Evolutionary conservation across 345 rosid species (phyloP).

Genomic region (Schrenkiella parvula): DNA sequence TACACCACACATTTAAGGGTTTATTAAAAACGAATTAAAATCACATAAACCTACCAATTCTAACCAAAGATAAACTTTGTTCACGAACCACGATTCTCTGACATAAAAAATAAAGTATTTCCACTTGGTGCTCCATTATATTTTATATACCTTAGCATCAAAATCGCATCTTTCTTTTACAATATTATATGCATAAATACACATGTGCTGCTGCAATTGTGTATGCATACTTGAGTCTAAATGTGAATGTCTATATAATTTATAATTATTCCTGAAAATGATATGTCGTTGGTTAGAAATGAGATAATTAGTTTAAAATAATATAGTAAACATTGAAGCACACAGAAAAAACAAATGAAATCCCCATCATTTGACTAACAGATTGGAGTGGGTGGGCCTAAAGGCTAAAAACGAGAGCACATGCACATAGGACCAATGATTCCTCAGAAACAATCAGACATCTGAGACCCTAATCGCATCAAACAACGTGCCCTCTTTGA

Average conservation of each 20-base stretch:
- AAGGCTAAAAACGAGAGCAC: conserved; percentile 9
- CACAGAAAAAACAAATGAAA: conserved; percentile 6
- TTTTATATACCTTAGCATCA: neutral
- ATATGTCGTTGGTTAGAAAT: conserved; percentile 28
- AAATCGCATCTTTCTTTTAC: conserved; percentile 1
- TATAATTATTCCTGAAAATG: conserved; percentile 4
- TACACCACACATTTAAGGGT: neutral
- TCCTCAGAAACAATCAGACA: conserved; percentile 29
- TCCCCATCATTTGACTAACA: neutral
- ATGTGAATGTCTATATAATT: conserved; percentile 7
- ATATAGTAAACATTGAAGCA: neutral
- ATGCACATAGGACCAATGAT: conserved; percentile 27
- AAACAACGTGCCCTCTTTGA: conserved; percentile 26
- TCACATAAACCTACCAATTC: conserved; percentile 1
- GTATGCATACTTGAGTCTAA: conserved; percentile 23
- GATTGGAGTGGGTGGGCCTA: conserved; percentile 21
- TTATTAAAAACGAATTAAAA: neutral
- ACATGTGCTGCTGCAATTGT: conserved; percentile 21
- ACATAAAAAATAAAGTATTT: neutral
- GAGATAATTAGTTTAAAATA: neutral
- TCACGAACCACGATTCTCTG: conserved; percentile 13
- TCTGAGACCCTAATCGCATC: conserved; percentile 25
- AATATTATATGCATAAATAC: neutral
- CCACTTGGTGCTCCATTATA: neutral
- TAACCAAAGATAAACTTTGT: neutral